Evolutionary conservation across 1,284 basidiomycete species (phyloP), one percentile per base, ranked within the genome.

Genomic region (Sparassis latifolia): DNA sequence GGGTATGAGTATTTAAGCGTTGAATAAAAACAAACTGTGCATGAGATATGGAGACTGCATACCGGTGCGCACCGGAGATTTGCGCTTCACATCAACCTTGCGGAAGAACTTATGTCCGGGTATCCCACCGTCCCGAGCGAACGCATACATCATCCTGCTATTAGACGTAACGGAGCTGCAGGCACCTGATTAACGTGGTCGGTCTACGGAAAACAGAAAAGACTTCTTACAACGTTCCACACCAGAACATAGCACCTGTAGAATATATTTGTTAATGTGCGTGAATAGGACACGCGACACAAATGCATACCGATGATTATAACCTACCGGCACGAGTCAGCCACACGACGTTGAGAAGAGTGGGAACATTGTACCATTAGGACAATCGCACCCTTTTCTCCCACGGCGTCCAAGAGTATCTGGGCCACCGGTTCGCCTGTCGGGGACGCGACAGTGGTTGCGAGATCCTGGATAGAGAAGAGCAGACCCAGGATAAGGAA

Each of bases 121-220:
- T 29, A 88, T 75, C n/a, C 77, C 84, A 2, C 82, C 80, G 59
- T 86, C 84, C 33, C 84, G 75, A 3, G 82, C 73, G 62, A 88
- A 89, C 0, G 85, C 82, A 62, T 82, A 89, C 81, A 86, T 86
- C 86, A 89, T 89, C 1, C 87, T 76, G 2, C 81, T 85, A 61
- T 89, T 90, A 1, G 81, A 82, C 0, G 86, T 88, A 40, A 90
- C 67, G 0, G 84, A 87, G 67, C 20, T 20, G 20, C 20, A 20
- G 20, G 20, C 20, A 20, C 20, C 20, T 20, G 20, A 20, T 20
- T 20, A 20, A 20, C 20, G 20, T 20, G 20, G 20, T 20, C 20
- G 20, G 20, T 20, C 20, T 20, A 20, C 20, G 20, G 20, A 20
- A 20, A 20, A 20, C 20, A 20, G 20, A 20, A 20, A 20, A 20